Percentiles rank a stretch among this genome's conserved stretches.
phyloP scores from a whole-genome alignment of 2,329 filamentous ascomycete species.

The Pleomassaria siparia region DNA sequence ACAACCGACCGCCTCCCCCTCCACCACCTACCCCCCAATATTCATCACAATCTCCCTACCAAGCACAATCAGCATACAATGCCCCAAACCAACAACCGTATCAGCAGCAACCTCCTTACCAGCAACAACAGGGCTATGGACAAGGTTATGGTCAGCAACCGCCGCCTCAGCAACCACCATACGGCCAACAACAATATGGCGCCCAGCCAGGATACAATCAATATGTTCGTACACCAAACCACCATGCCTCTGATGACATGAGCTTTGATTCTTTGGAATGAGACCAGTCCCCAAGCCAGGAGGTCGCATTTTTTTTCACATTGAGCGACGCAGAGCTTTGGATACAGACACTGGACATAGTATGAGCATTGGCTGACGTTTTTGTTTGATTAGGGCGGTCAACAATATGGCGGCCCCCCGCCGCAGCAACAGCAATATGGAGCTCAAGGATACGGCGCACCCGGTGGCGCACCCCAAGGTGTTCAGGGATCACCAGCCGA shows the following conservation, averaged over 20 bases:
- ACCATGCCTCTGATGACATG: background rate
- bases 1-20: constrained; percentile 35
- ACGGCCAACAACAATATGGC: constrained; percentile 25
- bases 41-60: constrained; percentile 20
- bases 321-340: constrained; percentile 4
- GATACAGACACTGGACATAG: background rate
- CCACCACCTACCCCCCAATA: constrained; percentile 30
- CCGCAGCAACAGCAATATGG: constrained; percentile 15
- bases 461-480: constrained; percentile 31
- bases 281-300: background rate
- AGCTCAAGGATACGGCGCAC: constrained; percentile 17
- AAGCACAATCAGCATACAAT: background rate
- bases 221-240: constrained; percentile 21
- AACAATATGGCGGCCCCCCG: constrained; percentile 6
- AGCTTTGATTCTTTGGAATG: background rate
- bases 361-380: background rate
- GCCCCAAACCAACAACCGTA: constrained; percentile 23
- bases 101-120: constrained; percentile 14
- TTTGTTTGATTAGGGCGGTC: background rate
- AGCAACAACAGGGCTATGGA: constrained; percentile 22
- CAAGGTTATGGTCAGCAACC: constrained; percentile 22
- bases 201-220: constrained; percentile 28
- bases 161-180: constrained; percentile 14
- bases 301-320: background rate
- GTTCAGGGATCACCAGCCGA: constrained; percentile 52